Base-by-base conservation (phyloP, 176 grass and related monocot species). In the Aegilops umbellulata region DNA sequence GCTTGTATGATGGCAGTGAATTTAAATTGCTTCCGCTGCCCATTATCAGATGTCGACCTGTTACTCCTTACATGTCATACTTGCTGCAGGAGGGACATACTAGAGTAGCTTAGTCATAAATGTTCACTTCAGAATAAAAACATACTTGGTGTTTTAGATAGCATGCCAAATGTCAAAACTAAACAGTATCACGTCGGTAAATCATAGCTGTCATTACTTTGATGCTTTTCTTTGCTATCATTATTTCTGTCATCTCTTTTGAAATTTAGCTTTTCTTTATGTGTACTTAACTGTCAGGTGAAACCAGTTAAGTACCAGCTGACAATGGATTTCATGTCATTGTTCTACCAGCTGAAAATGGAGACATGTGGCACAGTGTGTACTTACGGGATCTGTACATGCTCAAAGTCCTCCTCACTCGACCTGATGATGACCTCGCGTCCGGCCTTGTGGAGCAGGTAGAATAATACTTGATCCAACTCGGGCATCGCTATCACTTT, bases 321-420 rank as follows among this genome's bases (percentile, higher is more conserved):
- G 57, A 24, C 20, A 15, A 38, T 63, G 51, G 51, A 55, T 20
- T 20, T 55, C 5, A 20, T 55, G 51, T 2, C 51, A 55, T 20
- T 55, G 76, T 79, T 79, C 76, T 25, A 38, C 55, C 20, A 60
- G 31, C 3, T 61, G 76, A 36, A 19, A 60, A 61, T 79, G 57
- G 4, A 39, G 32, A 1, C 13, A 63, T 55, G 16, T 79, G 19
- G 57, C 76, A 26, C 14, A 62, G 9, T 25, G 55, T 42, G 58
- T 63, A 79, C 58, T 63, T 79, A 79, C 58, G 34, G 77, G 34
- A 79, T 79, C 58, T 79, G 77, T 19, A 79, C 58, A 42, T 79
- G 57, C n/a, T 79, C n/a, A 61, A 79, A 79, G 23, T 79, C 77
- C 13, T 63, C 58, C 34, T 63, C 77, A 11, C 77, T 79, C 26